A percentile compares a stretch with the other conserved stretches of the same genome.
Conservation (phyloP, 805 yeast species). For the Teunomyces kruisii region DNA sequence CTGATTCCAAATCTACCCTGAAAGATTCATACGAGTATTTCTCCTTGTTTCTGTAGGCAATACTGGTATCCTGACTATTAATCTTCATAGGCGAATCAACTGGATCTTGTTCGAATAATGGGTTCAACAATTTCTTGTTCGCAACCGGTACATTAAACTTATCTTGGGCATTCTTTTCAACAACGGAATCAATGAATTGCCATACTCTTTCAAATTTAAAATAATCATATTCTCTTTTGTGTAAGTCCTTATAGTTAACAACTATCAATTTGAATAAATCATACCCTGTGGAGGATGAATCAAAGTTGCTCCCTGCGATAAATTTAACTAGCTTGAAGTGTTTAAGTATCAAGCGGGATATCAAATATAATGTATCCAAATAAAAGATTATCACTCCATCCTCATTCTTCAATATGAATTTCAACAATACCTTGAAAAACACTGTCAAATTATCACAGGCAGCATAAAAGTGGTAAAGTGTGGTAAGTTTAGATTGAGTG, state of each 20-base stretch:
- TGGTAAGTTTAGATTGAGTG: slow-evolving; percentile 27
- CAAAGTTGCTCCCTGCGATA: slow-evolving; percentile 28
- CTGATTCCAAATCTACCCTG: slow-evolving; percentile 24
- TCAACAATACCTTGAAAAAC: slow-evolving; percentile 37
- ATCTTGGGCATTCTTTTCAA: slow-evolving; percentile 17
- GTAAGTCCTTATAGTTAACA: slow-evolving; percentile 33
- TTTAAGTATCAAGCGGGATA: slow-evolving; percentile 29
- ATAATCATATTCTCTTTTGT: slow-evolving; percentile 31
- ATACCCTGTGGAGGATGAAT: slow-evolving; percentile 27
- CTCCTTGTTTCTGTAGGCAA: slow-evolving; percentile 14
- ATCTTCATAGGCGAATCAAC: slow-evolving; percentile 38
- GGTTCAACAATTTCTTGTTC: not conserved
- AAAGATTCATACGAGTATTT: slow-evolving; percentile 24
- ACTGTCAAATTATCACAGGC: slow-evolving; percentile 42
- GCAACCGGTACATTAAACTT: slow-evolving; percentile 5
- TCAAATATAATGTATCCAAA: slow-evolving; percentile 41
- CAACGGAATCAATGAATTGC: slow-evolving; percentile 30
- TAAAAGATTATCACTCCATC: slow-evolving; percentile 39
- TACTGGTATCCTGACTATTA: slow-evolving; percentile 16
- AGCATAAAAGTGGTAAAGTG: slow-evolving; percentile 33
- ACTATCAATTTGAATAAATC: slow-evolving; percentile 38
- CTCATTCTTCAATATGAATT: slow-evolving; percentile 37
- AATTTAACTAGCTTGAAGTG: slow-evolving; percentile 35
- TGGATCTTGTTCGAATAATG: slow-evolving; percentile 17
- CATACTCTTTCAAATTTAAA: slow-evolving; percentile 34